Conservation (phyloP, 257 asterid species). For the Echium plantagineum region DNA sequence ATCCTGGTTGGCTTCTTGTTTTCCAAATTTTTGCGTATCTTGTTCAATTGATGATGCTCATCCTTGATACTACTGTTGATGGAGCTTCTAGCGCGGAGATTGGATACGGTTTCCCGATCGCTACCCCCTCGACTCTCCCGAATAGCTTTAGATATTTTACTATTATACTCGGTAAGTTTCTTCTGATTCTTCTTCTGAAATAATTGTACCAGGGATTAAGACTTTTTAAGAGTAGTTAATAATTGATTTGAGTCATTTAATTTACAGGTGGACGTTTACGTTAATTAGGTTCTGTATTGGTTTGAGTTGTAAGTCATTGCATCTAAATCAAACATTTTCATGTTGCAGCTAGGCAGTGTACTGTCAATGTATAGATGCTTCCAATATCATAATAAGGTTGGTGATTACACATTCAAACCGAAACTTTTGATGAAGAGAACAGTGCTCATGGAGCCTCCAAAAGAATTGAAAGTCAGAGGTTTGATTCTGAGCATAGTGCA, state of each 20-base stretch:
- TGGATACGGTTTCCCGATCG: no score
- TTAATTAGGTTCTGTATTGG: conserved; percentile 69
- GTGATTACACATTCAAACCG: conserved; percentile 8
- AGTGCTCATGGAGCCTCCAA: conserved; percentile 25
- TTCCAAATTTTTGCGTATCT: conserved; percentile 55
- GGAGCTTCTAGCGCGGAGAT: conserved; percentile 50
- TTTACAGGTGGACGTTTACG: conserved; percentile 80
- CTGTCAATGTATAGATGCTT: conserved; percentile 69
- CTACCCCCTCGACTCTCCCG: no score
- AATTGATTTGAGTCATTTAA: conserved; percentile 3
- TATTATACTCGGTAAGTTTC: conserved; percentile 81
- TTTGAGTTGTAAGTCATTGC: conserved; percentile 28
- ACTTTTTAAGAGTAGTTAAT: neutral
- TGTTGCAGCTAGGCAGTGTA: conserved; percentile 64
- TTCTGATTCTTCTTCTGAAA: neutral
- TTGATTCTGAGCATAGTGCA: conserved; percentile 42
- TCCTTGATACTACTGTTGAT: conserved; percentile 57
- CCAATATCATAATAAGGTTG: no score
- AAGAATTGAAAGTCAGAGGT: conserved; percentile 11
- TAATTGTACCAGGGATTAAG: neutral
- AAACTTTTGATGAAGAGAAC: conserved; percentile 32
- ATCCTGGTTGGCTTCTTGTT: conserved; percentile 77
- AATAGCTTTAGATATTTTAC: no score
- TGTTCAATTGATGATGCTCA: conserved; percentile 64
- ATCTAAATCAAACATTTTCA: neutral